These are phyloP conservation scores for Chlorella sp. DNA, from an alignment of 139 green algal species.

Conservation along the genomic window DNA sequence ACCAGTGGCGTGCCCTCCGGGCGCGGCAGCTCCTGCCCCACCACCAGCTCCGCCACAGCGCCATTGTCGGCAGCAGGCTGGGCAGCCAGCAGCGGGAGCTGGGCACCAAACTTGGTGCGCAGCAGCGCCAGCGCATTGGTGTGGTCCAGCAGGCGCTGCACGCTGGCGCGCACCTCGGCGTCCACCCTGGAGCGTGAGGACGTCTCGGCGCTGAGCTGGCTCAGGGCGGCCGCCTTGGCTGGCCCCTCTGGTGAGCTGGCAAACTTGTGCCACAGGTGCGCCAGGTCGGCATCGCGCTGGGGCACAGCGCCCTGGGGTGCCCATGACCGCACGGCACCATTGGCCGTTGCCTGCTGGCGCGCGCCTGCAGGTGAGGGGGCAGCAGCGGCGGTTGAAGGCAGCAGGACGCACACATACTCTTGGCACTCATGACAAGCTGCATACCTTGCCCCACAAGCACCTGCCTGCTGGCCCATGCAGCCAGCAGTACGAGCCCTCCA, in stretches of 20 bases:
- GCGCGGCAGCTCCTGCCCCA: conserved; percentile 10
- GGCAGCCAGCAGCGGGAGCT: not conserved
- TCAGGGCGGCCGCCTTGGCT: conserved; percentile 37
- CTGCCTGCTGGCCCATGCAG: too few species aligned
- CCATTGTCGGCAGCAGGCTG: not conserved
- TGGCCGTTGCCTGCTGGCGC: not conserved
- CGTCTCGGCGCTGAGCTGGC: conserved; percentile 51
- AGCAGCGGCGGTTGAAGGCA: too few species aligned
- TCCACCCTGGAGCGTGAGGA: conserved; percentile 59
- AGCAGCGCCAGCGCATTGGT: not conserved
- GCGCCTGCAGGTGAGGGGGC: not conserved
- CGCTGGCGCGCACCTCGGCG: conserved; percentile 26
- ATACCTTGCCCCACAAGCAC: too few species aligned
- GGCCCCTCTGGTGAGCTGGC: conserved; percentile 18
- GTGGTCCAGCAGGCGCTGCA: conserved; percentile 41
- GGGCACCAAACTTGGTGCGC: not conserved
- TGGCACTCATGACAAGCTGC: too few species aligned
- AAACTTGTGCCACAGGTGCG: conserved; percentile 62
- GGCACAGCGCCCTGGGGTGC: conserved; percentile 44
- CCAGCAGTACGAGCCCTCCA: too few species aligned
- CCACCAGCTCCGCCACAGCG: conserved; percentile 19
- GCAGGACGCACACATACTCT: too few species aligned
- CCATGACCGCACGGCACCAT: not conserved
- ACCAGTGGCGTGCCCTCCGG: conserved; percentile 64
- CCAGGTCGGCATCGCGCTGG: conserved; percentile 91